Conservation (phyloP, 1,284 basidiomycete species). For the Naganishia liquefaciens region DNA sequence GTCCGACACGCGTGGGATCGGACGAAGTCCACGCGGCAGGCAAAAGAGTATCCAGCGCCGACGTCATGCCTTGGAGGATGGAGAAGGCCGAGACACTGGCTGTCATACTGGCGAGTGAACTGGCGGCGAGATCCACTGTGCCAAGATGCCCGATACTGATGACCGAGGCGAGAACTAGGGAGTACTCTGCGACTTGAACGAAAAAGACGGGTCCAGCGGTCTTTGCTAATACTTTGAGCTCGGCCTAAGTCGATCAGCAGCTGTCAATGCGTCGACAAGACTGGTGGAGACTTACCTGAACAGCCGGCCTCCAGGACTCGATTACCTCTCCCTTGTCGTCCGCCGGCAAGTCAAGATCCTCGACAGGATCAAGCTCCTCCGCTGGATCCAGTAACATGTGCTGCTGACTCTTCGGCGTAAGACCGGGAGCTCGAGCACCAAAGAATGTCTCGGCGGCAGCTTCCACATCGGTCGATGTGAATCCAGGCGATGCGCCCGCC, state of each 20-base stretch:
- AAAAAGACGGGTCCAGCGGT: constrained; percentile 50
- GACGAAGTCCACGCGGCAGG: constrained; percentile 87
- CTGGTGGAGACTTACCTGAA: constrained; percentile 40
- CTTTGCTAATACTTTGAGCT: constrained; percentile 46
- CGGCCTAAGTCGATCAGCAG: constrained; percentile 36
- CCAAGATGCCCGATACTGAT: constrained; percentile 81
- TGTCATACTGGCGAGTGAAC: constrained; percentile 64
- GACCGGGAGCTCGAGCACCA: constrained; percentile 11
- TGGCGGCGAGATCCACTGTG: constrained; percentile 70
- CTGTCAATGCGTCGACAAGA: neutral
- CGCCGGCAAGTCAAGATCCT: constrained; percentile 49
- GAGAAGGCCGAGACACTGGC: constrained; percentile 70
- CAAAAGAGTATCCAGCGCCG: constrained; percentile 76
- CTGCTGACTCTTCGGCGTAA: constrained; percentile 12
- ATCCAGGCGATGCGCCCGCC: constrained; percentile 7
- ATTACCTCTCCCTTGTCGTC: constrained; percentile 42
- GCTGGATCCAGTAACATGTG: constrained; percentile 50
- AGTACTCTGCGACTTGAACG: constrained; percentile 54
- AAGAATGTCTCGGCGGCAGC: constrained; percentile 20
- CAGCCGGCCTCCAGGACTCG: constrained; percentile 41
- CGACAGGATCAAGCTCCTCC: constrained; percentile 46
- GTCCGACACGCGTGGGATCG: constrained; percentile 77
- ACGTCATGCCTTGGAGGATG: constrained; percentile 80
- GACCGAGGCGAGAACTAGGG: constrained; percentile 56
- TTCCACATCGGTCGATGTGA: constrained; percentile 15